Evolutionary conservation across 2,329 filamentous ascomycete genomes (phyloP), one percentile per base, ranked within the genome.

Genomic region (Colletotrichum lupini): DNA sequence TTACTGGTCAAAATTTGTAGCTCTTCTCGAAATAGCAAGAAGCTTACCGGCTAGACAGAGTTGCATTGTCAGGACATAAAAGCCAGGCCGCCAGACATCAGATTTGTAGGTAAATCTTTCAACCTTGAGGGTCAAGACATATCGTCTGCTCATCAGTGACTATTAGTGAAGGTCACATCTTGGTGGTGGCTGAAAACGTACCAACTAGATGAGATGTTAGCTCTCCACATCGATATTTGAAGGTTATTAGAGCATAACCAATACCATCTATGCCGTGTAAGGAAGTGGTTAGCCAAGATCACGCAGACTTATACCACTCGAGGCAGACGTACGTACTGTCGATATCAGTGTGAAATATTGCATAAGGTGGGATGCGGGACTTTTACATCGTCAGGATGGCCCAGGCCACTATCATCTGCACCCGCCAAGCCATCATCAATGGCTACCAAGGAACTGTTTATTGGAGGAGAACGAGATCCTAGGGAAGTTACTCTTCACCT

Each of bases 401-500:
- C n/a, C n/a, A n/a, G n/a, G n/a, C 56, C 57, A 19, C 65, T 68
- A 0, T 68, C 30, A 30, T 3, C 4, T 14, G 24, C 64, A 26
- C 0, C 12, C 2, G 14, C 11, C 9, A 22, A 3, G 1, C 55
- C 28, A 7, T 11, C 42, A 0, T 28, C 3, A 2, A 2, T 24
- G 0, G 30, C 22, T 42, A 32, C 16, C 11, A 12, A 1, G 3
- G 65, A 6, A 56, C 32, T 42, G 56, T 19, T 61, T 37, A 61
- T 61, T 55, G 30, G 65, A 42, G 57, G 65, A 28, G 65, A 55
- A 11, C 1, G 56, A 56, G 28, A 5, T 5, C 65, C 65, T 61
- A 68, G 65, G 57, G 32, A 61, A 61, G 46, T 68, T 61, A 61
- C 24, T 46, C 28, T 68, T 68, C 65, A 61, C 65, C 65, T 61